These are phyloP conservation scores for Garcia nutans DNA, from an alignment of 345 rosid species.

Conservation along the genomic window DNA sequence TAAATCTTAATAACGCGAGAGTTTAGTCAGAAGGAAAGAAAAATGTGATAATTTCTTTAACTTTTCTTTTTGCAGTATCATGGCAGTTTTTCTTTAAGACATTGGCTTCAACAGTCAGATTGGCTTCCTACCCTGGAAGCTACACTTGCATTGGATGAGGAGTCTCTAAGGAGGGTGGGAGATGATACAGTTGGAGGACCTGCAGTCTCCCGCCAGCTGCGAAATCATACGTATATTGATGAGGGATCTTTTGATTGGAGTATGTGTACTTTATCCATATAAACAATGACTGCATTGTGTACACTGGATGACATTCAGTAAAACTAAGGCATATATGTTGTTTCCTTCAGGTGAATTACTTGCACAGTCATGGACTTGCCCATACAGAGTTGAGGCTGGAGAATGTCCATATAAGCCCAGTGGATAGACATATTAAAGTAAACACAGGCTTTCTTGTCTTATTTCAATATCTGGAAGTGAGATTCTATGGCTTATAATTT, in stretches of 20 bases:
- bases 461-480: not conserved
- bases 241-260: constrained; percentile 95
- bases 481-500: not conserved
- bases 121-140: constrained; percentile 98
- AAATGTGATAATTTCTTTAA: not conserved
- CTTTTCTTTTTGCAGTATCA: constrained; percentile 54
- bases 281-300: not conserved
- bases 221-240: constrained; percentile 70
- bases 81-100: constrained; percentile 91
- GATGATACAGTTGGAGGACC: constrained; percentile 98
- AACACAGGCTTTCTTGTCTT: constrained; percentile 16
- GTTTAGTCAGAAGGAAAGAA: not conserved
- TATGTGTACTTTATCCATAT: constrained; percentile 38
- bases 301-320: not conserved
- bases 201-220: constrained; percentile 78
- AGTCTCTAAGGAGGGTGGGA: constrained; percentile 76
- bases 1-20: not conserved
- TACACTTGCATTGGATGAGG: constrained; percentile 93
- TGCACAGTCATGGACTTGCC: constrained; percentile 97
- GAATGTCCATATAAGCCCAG: constrained; percentile 92
- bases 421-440: constrained; percentile 94
- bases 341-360: constrained; percentile 77
- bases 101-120: constrained; percentile 92
- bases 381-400: constrained; percentile 95
- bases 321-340: not conserved